Conservation (phyloP, 345 rosid genomes). For the Isatis tinctoria region DNA sequence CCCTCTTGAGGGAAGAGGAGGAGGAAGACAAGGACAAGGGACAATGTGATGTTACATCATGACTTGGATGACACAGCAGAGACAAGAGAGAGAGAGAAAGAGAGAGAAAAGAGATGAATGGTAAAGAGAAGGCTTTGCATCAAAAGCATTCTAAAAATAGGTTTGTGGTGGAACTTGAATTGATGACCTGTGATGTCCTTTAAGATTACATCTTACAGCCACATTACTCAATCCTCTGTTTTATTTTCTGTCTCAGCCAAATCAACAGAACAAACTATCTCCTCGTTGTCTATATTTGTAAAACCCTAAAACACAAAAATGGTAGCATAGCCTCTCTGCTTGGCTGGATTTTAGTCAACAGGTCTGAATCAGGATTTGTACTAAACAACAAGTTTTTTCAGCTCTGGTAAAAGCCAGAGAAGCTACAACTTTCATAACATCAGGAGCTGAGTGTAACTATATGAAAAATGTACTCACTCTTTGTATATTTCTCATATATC, state of each 20-base stretch:
- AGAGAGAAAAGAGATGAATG: slow-evolving; percentile 14
- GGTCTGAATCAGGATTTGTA: neutral
- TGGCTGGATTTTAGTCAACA: neutral
- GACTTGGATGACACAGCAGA: slow-evolving; percentile 24
- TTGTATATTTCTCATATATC: neutral
- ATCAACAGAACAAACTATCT: neutral
- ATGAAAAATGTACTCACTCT: neutral
- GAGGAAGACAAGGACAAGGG: neutral
- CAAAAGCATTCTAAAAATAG: slow-evolving; percentile 23
- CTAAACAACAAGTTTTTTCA: slow-evolving; percentile 8
- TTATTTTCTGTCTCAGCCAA: neutral
- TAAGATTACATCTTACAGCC: slow-evolving; percentile 13
- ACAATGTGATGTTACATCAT: slow-evolving; percentile 19
- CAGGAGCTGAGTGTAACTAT: neutral
- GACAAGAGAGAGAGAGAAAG: neutral
- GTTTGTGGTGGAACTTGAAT: slow-evolving; percentile 19
- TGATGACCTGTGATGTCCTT: slow-evolving; percentile 25
- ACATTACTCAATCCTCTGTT: neutral
- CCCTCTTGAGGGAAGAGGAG: slow-evolving; percentile 46
- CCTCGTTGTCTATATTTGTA: neutral
- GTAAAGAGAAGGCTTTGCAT: slow-evolving; percentile 26
- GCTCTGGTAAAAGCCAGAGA: neutral
- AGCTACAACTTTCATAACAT: neutral
- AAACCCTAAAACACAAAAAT: slow-evolving; percentile 6
- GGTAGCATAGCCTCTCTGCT: neutral